A percentile compares a stretch with the other conserved stretches of the same genome.
Evolutionary conservation across 169 alveolate genomes (phyloP).

Genomic region (Cryptosporidium sp.): DNA sequence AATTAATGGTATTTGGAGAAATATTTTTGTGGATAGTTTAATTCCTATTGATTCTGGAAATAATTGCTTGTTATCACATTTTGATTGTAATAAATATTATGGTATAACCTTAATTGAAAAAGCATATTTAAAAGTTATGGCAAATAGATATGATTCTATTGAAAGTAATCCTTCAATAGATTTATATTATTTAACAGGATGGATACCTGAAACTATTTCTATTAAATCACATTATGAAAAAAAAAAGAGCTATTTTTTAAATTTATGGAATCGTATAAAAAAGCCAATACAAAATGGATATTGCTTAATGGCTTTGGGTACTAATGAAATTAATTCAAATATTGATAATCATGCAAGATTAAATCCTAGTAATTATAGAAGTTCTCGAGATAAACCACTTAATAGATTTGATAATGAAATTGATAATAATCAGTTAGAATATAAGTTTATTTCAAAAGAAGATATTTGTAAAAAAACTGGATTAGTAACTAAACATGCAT

Average conservation of each 20-base stretch:
- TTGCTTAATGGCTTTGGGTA: slow-evolving; percentile 57
- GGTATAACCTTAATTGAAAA: slow-evolving; percentile 94
- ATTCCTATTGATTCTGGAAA: slow-evolving; percentile 87
- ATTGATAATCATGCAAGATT: background rate
- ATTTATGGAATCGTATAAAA: slow-evolving; percentile 50
- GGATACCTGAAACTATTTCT: slow-evolving; percentile 93
- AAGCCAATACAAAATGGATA: slow-evolving; percentile 30
- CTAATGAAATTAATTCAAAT: slow-evolving; percentile 23
- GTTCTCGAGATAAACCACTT: background rate
- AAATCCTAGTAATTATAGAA: background rate
- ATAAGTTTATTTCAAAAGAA: slow-evolving; percentile 9
- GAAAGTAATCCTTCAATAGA: slow-evolving; percentile 95
- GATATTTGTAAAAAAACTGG: slow-evolving; percentile 75
- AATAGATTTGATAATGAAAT: background rate
- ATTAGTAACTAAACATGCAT: slow-evolving; percentile 90
- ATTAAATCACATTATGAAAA: slow-evolving; percentile 76
- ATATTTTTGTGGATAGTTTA: slow-evolving; percentile 91
- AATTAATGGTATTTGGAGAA: slow-evolving; percentile 91
- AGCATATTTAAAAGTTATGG: slow-evolving; percentile 91
- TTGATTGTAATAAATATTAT: slow-evolving; percentile 85
- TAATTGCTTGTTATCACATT: slow-evolving; percentile 89
- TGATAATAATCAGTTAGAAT: background rate
- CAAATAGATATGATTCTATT: slow-evolving; percentile 89
- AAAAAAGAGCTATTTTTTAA: slow-evolving; percentile 17
- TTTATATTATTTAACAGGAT: slow-evolving; percentile 91